Evolutionary conservation across 2,329 filamentous ascomycete genomes (phyloP).

Genomic region (Colletotrichum phormii): DNA sequence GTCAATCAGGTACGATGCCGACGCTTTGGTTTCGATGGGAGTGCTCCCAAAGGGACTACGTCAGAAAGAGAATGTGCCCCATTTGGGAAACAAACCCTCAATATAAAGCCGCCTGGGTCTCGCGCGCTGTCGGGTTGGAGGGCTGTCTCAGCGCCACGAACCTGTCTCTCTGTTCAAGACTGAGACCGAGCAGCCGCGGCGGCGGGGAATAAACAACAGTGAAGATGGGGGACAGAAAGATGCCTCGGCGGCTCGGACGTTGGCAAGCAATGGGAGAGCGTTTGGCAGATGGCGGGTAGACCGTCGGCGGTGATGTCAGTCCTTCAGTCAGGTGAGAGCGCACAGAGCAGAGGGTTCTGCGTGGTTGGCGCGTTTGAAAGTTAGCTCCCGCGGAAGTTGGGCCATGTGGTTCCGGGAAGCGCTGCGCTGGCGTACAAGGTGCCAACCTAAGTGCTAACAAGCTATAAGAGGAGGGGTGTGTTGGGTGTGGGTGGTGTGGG

Average conservation of each 20-base stretch:
- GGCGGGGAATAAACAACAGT: background rate
- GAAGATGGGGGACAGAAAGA: background rate
- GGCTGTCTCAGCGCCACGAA: constrained; percentile 33
- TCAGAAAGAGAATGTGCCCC: constrained; percentile 31
- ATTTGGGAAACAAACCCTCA: background rate
- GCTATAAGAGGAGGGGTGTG: background rate
- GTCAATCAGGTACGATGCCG: constrained; percentile 17
- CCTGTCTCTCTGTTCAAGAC: background rate
- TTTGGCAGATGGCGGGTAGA: constrained; percentile 9
- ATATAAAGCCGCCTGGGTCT: constrained; percentile 5
- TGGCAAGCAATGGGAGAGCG: background rate
- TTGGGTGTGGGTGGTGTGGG: background rate
- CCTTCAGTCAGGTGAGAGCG: constrained; percentile 25
- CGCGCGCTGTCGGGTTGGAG: background rate
- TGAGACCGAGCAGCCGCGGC: background rate
- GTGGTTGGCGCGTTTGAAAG: constrained; percentile 20
- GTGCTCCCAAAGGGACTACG: constrained; percentile 22
- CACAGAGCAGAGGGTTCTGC: background rate
- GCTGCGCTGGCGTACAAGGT: background rate
- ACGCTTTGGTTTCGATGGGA: constrained; percentile 20
- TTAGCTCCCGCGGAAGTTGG: constrained; percentile 16
- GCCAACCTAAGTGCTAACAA: background rate
- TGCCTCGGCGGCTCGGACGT: constrained; percentile 4
- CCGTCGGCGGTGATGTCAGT: constrained; percentile 33
- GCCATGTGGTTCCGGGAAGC: constrained; percentile 31